Base-by-base conservation (phyloP, 176 grass and related monocot genomes). In the Avena atlantica region DNA sequence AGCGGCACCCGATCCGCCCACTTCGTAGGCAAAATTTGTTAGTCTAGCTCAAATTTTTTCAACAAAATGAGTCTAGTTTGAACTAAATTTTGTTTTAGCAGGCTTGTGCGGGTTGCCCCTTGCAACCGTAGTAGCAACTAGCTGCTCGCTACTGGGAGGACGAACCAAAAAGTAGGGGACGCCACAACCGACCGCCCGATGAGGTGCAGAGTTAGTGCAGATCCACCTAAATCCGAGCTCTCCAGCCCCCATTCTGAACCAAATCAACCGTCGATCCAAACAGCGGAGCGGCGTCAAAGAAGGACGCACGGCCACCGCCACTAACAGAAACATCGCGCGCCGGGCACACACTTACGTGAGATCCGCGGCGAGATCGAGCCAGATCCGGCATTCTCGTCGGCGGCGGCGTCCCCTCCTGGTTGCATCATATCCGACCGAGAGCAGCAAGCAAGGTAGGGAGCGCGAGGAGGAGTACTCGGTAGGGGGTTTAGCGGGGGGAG, bases 301-400 rank as follows among this genome's bases (percentile, higher is more conserved):
- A 70, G 58, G 29, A 14, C 61, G 71, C 74, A 12, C 8, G 64
- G 27, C 34, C 34, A 13, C 23, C 51, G 51, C 86, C 23, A 24
- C 62, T 55, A 36, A 63, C 44, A 77, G 24, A 53, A 49, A 19
- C 17, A 81, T 15, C 40, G 12, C 82, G 44, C 40, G 47, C 12
- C 7, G 17, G 20, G 12, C 40, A 42, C 74, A 78, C 29, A 20
- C 74, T 67, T 24, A 69, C 21, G 13, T 3, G 73, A 69, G 88
- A 90, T 65, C 68, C 31, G 12, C 17, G 12, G 84, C 36, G 79
- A 78, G 80, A 91, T 87, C 74, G 76, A 51, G 76, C 25, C 82
- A 88, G 89, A 91, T 91, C 89, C 81, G 86, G 60, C 85, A 13
- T 67, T 79, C 65, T 58, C 6, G 21, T 77, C 59, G 76, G 20